Evolutionary conservation across 805 yeast species (phyloP), one percentile per base, ranked within the genome.

Genomic region (Yamadazyma sp.): DNA sequence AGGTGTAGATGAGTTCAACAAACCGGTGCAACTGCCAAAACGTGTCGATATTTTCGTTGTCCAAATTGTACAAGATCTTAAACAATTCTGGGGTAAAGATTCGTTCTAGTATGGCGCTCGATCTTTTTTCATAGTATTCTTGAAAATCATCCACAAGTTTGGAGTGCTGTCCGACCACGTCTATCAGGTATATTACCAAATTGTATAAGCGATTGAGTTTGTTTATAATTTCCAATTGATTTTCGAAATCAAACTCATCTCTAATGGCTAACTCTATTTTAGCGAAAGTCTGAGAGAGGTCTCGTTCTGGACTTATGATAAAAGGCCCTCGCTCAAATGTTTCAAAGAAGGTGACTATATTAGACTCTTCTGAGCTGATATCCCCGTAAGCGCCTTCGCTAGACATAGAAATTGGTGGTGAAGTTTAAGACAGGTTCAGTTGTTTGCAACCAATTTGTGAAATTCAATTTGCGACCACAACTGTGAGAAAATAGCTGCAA

Each of bases 281-380:
- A 9, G 49, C 55, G 22, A 51, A 41, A 17, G 33, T 43, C n/a
- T 46, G 47, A 9, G 52, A 49, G 6, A 51, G 32, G 4, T 45
- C 49, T 27, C 42, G 46, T 4, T 31, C 38, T 3, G 48, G 47
- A 12, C 27, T 25, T 6, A 47, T 32, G 3, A 31, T 31, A 27
- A 31, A 31, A 11, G 26, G 15, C 15, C 20, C 30, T 5, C 17
- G 24, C 16, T 45, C 41, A 17, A 45, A 42, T 3, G 32, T 33
- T 10, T 32, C 42, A 13, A 45, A 45, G 18, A 22, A 25, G 2
- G 49, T 45, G 8, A 33, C 7, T 5, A 42, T 42, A 15, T 45
- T 42, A 2, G 49, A 45, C 21, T 40, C 46, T n/a, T 45, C 40
- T 5, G 46, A 42, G 22, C 45, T 41, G 14, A 41, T 22, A 24